Evolutionary conservation across 2,329 filamentous ascomycete species (phyloP), one percentile per base, ranked within the genome.

Genomic region (Diaporthe vaccinii): DNA sequence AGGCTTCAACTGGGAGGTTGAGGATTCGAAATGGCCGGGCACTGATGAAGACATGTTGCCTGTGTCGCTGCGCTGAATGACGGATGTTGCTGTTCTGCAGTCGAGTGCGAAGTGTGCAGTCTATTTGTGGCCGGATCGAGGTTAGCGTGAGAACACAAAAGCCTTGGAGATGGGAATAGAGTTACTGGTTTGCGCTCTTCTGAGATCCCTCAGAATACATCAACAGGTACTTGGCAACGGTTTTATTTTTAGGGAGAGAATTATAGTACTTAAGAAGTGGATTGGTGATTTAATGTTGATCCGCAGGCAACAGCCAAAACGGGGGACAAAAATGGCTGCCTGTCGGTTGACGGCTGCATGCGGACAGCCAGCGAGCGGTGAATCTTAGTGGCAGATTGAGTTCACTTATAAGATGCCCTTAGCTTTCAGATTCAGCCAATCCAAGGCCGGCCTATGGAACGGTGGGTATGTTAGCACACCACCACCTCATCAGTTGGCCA

Each of bases 291-390:
- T 58, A 10, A 36, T n/a, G 8, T 12, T 36, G 55, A 20, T 12
- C 9, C 17, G 49, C 49, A 69, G 65, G 65, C 65, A 69, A 69
- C 65, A 41, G 49, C 49, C 46, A 55, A 41, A 69, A 69, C 28
- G 14, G 65, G 34, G 65, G 14, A 12, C n/a, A 41, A 4, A 69
- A 41, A 17, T 51, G 65, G 65, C n/a, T 69, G 65, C 65, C 65
- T 69, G n/a, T 22, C 2, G 44, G 34, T 28, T 39, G 46, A 68
- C 49, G 7, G 14, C 31, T 12, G 46, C 46, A 69, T 17, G 65
- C 22, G 34, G 34, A 10, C n/a, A 20, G 34, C 39, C 14, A 12
- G n/a, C 34, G 46, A 12, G 15, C 34, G 46, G 25, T n/a, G 15
- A 46, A 22, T 62, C 1, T 20, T 20, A 46, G 59, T 28, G 59